Conservation (phyloP, 176 grass and related monocot genomes). For the Avena atlantica region DNA sequence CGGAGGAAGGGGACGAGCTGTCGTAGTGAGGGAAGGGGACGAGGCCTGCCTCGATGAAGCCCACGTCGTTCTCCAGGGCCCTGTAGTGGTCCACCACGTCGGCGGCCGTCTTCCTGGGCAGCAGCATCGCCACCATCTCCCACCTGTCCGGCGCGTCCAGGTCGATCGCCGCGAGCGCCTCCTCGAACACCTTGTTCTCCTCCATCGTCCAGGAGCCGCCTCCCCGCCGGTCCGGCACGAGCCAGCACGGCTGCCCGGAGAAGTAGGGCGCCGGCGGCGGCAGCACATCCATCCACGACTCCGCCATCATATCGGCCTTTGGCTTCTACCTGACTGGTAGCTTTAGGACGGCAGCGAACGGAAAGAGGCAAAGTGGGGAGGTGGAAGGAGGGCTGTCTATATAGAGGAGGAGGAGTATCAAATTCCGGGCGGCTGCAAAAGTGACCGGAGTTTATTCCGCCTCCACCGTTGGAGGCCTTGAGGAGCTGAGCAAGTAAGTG, state of each 20-base stretch:
- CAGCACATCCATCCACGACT: conserved; percentile 65
- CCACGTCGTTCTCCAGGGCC: conserved; percentile 83
- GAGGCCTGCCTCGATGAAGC: conserved; percentile 80
- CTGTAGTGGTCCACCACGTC: conserved; percentile 83
- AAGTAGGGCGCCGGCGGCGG: conserved; percentile 55
- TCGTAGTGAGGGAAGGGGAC: conserved; percentile 80
- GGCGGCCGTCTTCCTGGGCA: conserved; percentile 67
- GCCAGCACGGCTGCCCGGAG: conserved; percentile 51
- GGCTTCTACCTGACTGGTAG: neutral
- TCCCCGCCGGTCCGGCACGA: conserved; percentile 28
- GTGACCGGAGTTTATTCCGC: conserved; percentile 58
- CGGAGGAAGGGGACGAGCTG: conserved; percentile 41
- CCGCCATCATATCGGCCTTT: conserved; percentile 69
- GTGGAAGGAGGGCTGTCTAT: conserved; percentile 49
- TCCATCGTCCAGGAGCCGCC: conserved; percentile 59
- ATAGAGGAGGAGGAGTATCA: conserved; percentile 35
- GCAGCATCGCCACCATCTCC: conserved; percentile 66
- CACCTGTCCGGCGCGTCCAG: conserved; percentile 71
- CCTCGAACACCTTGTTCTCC: conserved; percentile 97
- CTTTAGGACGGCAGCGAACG: conserved; percentile 18
- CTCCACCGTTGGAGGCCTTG: conserved; percentile 62
- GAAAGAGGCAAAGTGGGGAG: conserved; percentile 25
- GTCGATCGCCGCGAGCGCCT: conserved; percentile 78
- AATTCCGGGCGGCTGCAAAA: conserved; percentile 42
- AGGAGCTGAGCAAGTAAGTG: conserved; percentile 41